A percentile compares a stretch with the other conserved stretches of the same genome.
Evolutionary conservation across 2,329 filamentous ascomycete genomes (phyloP).

Genomic region (Fusarium sp.): DNA sequence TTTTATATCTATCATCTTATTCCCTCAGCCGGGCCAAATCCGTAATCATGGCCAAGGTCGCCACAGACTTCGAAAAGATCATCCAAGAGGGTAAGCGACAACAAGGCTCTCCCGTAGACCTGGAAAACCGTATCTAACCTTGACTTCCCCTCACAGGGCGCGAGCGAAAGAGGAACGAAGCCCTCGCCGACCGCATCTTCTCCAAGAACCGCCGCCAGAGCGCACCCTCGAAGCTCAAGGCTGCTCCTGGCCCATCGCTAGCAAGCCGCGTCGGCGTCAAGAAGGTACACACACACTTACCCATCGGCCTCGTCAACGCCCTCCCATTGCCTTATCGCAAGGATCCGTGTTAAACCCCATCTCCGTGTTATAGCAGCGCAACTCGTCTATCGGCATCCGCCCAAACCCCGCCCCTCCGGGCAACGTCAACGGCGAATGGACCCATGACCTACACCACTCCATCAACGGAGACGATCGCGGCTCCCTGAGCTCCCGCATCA

Average conservation of each 20-base stretch:
- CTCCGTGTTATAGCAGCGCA: conserved; percentile 35
- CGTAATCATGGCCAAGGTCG: conserved; percentile 56
- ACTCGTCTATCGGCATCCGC: conserved; percentile 34
- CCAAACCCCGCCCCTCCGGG: conserved; percentile 52
- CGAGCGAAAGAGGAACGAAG: conserved; percentile 77
- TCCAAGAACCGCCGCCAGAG: conserved; percentile 69
- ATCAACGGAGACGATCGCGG: conserved; percentile 50
- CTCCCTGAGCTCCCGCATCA: conserved; percentile 62
- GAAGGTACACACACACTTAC: conserved; percentile 67
- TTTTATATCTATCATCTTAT: neutral
- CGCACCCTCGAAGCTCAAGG: conserved; percentile 63
- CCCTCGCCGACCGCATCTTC: conserved; percentile 79
- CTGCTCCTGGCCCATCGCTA: conserved; percentile 65
- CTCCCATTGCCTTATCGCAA: conserved; percentile 9
- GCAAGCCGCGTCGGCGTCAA: conserved; percentile 79
- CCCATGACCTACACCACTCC: conserved; percentile 73
- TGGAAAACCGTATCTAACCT: conserved; percentile 4
- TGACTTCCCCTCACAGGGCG: conserved; percentile 58
- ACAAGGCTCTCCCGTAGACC: neutral
- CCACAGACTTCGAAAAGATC: conserved; percentile 66
- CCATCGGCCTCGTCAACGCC: conserved; percentile 21
- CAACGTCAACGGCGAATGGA: conserved; percentile 76
- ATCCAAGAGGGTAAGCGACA: conserved; percentile 61
- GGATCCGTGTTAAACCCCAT: conserved; percentile 15
- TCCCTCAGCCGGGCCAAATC: neutral